These are phyloP conservation scores for Pichia cactophila DNA, from an alignment of 1,139 yeast genomes.

Conservation along the genomic window DNA sequence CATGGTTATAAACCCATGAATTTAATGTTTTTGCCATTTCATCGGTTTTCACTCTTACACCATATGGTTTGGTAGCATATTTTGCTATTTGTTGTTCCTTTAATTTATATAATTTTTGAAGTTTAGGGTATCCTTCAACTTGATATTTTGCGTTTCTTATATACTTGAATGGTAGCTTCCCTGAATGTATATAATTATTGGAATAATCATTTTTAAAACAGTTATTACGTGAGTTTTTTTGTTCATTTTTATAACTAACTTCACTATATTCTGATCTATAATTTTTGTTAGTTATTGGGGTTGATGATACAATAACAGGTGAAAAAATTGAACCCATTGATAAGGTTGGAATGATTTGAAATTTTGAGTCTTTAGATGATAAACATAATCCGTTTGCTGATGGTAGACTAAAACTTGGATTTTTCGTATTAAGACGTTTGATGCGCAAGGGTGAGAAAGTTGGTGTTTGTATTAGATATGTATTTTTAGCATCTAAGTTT, in stretches of 20 bases:
- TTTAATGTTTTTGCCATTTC: slow-evolving; percentile 50
- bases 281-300: background rate
- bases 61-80: slow-evolving; percentile 58
- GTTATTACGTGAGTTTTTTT: slow-evolving; percentile 8
- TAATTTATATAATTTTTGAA: slow-evolving; percentile 57
- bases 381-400: slow-evolving; percentile 3
- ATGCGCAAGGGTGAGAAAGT: slow-evolving; percentile 7
- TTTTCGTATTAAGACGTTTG: background rate
- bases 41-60: slow-evolving; percentile 44
- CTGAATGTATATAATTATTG: slow-evolving; percentile 58
- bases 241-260: background rate
- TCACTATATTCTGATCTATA: background rate
- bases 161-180: slow-evolving; percentile 50
- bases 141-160: slow-evolving; percentile 61
- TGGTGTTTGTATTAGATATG: background rate
- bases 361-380: background rate
- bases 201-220: slow-evolving; percentile 55
- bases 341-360: background rate
- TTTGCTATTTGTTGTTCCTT: slow-evolving; percentile 45
- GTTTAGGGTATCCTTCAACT: slow-evolving; percentile 78
- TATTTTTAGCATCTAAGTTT: background rate
- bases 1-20: slow-evolving; percentile 50
- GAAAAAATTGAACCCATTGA: background rate
- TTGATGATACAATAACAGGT: background rate
- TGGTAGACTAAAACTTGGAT: background rate